phyloP scores from a whole-genome alignment of 1,284 basidiomycete genomes.

The Singerocomus rubriflavus region DNA sequence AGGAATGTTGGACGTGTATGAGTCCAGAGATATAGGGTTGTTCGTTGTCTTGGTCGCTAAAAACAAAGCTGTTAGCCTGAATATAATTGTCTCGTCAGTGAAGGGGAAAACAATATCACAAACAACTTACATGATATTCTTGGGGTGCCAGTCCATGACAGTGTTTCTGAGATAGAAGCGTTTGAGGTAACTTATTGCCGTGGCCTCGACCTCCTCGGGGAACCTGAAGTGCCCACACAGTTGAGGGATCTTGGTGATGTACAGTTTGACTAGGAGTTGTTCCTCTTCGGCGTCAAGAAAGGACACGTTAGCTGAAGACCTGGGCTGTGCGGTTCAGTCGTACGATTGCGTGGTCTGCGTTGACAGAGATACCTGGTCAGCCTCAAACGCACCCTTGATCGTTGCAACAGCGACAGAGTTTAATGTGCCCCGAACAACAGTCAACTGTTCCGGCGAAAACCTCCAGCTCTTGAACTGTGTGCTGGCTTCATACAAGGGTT shows the following conservation, averaged over 20 bases:
- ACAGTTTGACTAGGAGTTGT: conserved; percentile 83
- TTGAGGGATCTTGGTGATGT: conserved; percentile 82
- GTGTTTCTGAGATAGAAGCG: conserved; percentile 98
- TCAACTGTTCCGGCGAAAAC: conserved; percentile 69
- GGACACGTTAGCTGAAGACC: conserved; percentile 23
- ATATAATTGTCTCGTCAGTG: conserved; percentile 6
- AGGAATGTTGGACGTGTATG: conserved; percentile 79
- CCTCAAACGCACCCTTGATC: conserved; percentile 74
- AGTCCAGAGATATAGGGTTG: conserved; percentile 81
- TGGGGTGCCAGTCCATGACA: conserved; percentile 99
- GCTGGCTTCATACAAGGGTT: conserved; percentile 71
- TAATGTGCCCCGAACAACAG: conserved; percentile 55
- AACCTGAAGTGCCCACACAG: conserved; percentile 86
- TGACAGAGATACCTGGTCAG: conserved; percentile 64
- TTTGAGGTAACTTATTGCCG: conserved; percentile 90
- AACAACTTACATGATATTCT: conserved; percentile 88
- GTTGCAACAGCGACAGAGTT: conserved; percentile 74
- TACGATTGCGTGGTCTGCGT: conserved; percentile 4
- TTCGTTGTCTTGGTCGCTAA: conserved; percentile 98
- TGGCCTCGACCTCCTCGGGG: conserved; percentile 90
- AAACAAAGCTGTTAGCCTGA: conserved; percentile 92
- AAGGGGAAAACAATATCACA: not conserved
- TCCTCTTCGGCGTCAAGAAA: conserved; percentile 74
- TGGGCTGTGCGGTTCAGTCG: conserved; percentile 20
- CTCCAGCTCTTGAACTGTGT: conserved; percentile 90